Evolutionary conservation across 495 filamentous ascomycete species (phyloP).

Genomic region (Penicillium psychrofluorescens): DNA sequence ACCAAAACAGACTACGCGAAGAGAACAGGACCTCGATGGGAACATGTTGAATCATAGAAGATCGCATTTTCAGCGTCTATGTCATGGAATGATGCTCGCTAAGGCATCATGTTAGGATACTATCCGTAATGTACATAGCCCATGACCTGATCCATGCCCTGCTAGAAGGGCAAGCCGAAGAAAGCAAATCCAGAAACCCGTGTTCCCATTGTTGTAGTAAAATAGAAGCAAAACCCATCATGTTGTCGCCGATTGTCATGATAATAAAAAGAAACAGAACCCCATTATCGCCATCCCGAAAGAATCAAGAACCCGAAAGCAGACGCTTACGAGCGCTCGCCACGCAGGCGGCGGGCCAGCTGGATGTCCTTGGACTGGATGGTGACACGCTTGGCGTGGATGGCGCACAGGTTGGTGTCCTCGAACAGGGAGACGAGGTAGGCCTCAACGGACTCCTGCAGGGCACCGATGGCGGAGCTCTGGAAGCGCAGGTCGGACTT

Average conservation of each 20-base stretch:
- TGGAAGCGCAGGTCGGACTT: constrained; percentile 99
- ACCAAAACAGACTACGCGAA: neutral
- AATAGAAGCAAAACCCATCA: constrained; percentile 38
- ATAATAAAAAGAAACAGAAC: constrained; percentile 35
- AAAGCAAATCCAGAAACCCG: constrained; percentile 33
- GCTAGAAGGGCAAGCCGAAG: constrained; percentile 24
- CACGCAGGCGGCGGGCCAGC: constrained; percentile 92
- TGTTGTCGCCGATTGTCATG: constrained; percentile 43
- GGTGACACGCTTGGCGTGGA: constrained; percentile 99
- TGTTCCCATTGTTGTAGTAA: constrained; percentile 39
- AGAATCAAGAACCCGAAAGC: constrained; percentile 29
- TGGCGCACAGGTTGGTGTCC: constrained; percentile 99
- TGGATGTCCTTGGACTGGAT: constrained; percentile 96
- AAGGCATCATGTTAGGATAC: constrained; percentile 23
- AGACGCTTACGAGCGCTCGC: constrained; percentile 70
- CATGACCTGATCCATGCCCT: constrained; percentile 33
- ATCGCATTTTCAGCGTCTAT: constrained; percentile 32
- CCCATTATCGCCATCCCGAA: constrained; percentile 44
- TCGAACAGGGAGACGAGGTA: constrained; percentile 99
- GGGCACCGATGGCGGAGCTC: constrained; percentile 98
- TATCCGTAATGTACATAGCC: constrained; percentile 38
- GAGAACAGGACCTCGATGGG: neutral
- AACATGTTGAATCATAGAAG: constrained; percentile 18
- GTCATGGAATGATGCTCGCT: constrained; percentile 33
- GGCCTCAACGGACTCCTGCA: constrained; percentile 99